These are phyloP conservation scores for Calonectria honghensis DNA, from an alignment of 2,329 filamentous ascomycete genomes.

Conservation along the genomic window DNA sequence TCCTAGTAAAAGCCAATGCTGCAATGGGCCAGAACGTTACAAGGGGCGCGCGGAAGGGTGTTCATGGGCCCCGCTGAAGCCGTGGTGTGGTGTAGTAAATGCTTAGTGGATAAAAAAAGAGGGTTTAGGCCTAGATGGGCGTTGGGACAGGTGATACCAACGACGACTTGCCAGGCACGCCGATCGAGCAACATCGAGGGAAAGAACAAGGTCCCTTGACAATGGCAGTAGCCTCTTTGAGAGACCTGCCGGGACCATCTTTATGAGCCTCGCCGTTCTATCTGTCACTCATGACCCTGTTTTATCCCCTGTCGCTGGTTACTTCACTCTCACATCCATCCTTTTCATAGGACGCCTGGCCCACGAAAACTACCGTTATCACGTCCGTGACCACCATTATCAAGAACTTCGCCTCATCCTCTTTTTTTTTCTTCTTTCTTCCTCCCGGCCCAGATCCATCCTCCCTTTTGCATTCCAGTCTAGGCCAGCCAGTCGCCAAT, in stretches of 20 bases:
- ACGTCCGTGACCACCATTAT: neutral
- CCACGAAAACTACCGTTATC: neutral
- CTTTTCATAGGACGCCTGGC: slow-evolving; percentile 7
- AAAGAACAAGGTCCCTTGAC: no score
- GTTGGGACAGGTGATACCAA: slow-evolving; percentile 3
- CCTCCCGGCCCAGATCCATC: no score
- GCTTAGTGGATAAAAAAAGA: slow-evolving; percentile 16
- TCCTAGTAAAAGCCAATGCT: slow-evolving; percentile 18
- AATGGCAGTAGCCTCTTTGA: neutral
- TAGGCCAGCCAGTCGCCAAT: neutral
- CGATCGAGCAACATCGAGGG: slow-evolving; percentile 14
- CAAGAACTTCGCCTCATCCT: slow-evolving; percentile 36
- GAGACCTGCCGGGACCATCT: neutral
- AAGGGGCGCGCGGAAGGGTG: slow-evolving; percentile 19
- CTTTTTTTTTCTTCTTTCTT: neutral
- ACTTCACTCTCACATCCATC: neutral
- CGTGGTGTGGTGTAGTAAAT: slow-evolving; percentile 4
- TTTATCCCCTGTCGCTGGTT: neutral
- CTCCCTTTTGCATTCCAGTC: neutral
- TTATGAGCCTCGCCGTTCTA: neutral
- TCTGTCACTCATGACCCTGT: neutral
- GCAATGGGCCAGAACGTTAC: slow-evolving; percentile 13
- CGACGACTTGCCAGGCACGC: slow-evolving; percentile 5
- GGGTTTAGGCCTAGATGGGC: slow-evolving; percentile 2
- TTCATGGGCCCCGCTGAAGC: slow-evolving; percentile 16